Conservation (phyloP, 257 asterid species). For the Scutellaria baicalensis region DNA sequence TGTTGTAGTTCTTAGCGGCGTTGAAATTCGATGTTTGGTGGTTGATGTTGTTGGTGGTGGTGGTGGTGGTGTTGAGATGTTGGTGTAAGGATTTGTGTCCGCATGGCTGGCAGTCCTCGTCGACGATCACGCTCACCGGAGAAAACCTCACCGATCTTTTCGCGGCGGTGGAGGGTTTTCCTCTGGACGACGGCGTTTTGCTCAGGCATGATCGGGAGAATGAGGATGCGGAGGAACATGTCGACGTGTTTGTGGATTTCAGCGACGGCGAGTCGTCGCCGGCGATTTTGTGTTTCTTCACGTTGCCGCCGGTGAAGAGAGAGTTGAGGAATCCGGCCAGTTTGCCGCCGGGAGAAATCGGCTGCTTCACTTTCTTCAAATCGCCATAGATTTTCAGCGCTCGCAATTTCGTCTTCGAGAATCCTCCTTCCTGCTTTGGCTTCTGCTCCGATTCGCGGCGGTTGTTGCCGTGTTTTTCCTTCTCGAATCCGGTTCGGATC, state of each 20-base stretch:
- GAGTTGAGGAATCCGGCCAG: constrained; percentile 75
- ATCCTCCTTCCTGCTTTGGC: constrained; percentile 46
- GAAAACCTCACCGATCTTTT: constrained; percentile 78
- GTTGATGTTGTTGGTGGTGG: not conserved
- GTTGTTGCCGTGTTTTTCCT: constrained; percentile 15
- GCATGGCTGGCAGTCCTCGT: constrained; percentile 61
- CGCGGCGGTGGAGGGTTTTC: constrained; percentile 43
- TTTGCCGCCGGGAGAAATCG: constrained; percentile 77
- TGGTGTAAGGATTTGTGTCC: constrained; percentile 43
- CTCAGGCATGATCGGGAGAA: constrained; percentile 85
- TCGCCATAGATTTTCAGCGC: constrained; percentile 78
- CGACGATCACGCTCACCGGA: constrained; percentile 66
- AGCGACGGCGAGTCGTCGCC: constrained; percentile 26
- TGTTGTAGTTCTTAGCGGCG: constrained; percentile 1
- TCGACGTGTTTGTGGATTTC: constrained; percentile 41
- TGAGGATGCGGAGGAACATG: constrained; percentile 84
- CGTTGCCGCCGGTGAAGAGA: constrained; percentile 52
- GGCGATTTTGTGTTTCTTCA: constrained; percentile 40
- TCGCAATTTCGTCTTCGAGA: constrained; percentile 52
- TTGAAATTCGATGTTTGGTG: constrained; percentile 8
- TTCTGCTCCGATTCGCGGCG: constrained; percentile 23
- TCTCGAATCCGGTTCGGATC: constrained; percentile 38
- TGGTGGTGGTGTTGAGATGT: constrained; percentile 13
- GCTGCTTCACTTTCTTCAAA: constrained; percentile 80
- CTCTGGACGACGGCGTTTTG: constrained; percentile 68